Percentiles rank a stretch among this genome's conserved stretches.
phyloP scores from a whole-genome alignment of 2,329 filamentous ascomycete species.

The Sclerotinia sclerotiorum region DNA sequence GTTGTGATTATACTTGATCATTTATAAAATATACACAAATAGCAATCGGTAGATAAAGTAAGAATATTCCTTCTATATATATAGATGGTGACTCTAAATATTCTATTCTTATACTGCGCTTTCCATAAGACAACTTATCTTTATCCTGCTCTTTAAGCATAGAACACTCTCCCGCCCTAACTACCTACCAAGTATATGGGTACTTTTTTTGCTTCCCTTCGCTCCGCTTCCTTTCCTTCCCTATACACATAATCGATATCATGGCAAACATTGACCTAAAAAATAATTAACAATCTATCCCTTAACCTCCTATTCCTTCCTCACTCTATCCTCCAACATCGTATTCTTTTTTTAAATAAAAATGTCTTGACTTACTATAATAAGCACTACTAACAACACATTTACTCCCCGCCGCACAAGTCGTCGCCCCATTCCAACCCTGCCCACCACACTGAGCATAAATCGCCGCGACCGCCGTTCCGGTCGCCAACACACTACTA shows the following conservation, averaged over 20 bases:
- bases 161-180: not conserved
- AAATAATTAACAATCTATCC: not conserved
- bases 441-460: constrained; percentile 10
- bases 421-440: constrained; percentile 12
- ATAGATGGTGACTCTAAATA: too few species aligned
- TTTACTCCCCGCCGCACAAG: constrained; percentile 7
- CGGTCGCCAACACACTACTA: not conserved
- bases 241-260: not conserved
- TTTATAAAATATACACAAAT: too few species aligned
- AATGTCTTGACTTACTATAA: constrained; percentile 19
- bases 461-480: not conserved
- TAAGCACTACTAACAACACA: constrained; percentile 29
- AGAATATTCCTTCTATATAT: too few species aligned
- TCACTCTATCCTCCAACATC: too few species aligned
- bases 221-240: too few species aligned
- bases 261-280: constrained; percentile 15
- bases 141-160: not conserved
- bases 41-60: too few species aligned
- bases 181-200: accelerated
- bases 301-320: too few species aligned
- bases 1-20: too few species aligned
- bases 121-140: too few species aligned
- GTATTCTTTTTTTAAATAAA: too few species aligned
- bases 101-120: too few species aligned
- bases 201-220: not conserved